Base-by-base conservation (phyloP, 805 yeast genomes). In the Saturnispora quitensis region DNA sequence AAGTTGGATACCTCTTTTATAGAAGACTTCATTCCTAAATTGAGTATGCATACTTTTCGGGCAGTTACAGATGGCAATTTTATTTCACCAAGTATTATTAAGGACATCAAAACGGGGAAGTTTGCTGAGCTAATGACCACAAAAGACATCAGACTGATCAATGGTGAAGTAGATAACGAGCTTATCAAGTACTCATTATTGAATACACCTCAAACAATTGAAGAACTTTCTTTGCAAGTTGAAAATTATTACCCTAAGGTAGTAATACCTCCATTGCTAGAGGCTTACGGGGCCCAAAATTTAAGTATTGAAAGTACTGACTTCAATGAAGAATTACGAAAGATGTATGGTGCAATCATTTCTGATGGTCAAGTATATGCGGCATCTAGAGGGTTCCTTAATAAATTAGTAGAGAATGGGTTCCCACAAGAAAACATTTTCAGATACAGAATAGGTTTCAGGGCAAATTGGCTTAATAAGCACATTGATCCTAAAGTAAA, bases 51-150 rank as follows among this genome's bases (percentile, higher is more conserved):
- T 42, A 60, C 56, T 7, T 73, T 71, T 54, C 60, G 75, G 56
- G 74, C 74, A 10, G 69, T 68, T 17, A 65, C 73, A 1, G 76
- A 73, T 56, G 65, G 61, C 36, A 60, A 68, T 50, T 70, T 73
- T 58, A 67, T 73, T 17, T 53, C 68, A 1, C 45, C 60, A 2
- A 51, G 56, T 15, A 46, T 72, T 25, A 54, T 72, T 12, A 47
- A 50, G 24, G 76, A 73, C 52, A 55, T 72, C 10, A 50, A 55
- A 34, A 52, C 60, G 18, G 73, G 62, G 15, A 61, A 53, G n/a
- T 53, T 55, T 43, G 43, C 56, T 13, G 9, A 45, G 27, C 25
- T 50, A 22, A 17, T 54, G 47, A 48, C 22, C 5, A 36, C 35
- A 2, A 53, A 54, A 25, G 46, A 31, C 12, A 4, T 52, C 22